Evolutionary conservation across 1,284 basidiomycete species (phyloP).

Genomic region (Microbotryum intermedium): DNA sequence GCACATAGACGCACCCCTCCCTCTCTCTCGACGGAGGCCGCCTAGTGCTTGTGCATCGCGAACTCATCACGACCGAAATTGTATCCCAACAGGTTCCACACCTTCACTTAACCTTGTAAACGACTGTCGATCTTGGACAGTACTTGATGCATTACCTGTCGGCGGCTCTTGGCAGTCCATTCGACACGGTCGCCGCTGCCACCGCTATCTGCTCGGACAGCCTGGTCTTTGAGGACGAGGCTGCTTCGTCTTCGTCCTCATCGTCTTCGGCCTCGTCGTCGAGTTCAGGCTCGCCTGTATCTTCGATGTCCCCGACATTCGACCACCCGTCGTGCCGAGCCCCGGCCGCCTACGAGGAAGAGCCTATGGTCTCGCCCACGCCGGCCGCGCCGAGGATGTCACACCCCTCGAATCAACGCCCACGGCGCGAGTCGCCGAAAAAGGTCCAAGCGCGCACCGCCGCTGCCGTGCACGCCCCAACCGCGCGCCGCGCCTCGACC

Average conservation of each 20-base stretch:
- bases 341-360: not conserved
- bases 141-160: too few relatives aligned
- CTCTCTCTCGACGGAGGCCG: too few relatives aligned
- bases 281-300: conserved; percentile 3
- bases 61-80: too few relatives aligned
- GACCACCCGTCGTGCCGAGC: not conserved
- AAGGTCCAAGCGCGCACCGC: not conserved
- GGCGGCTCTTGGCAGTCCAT: too few relatives aligned
- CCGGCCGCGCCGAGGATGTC: not conserved
- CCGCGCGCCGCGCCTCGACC: not conserved
- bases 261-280: conserved; percentile 1
- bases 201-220: too few relatives aligned
- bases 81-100: too few relatives aligned
- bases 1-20: too few relatives aligned
- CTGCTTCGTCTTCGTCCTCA: not conserved
- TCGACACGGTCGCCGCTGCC: too few relatives aligned
- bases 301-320: conserved; percentile 2
- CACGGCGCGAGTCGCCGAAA: not conserved
- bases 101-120: too few relatives aligned
- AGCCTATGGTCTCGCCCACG: too few relatives aligned
- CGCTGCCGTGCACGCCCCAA: not conserved
- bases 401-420: not conserved
- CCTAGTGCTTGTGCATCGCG: too few relatives aligned
- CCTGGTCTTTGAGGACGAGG: not conserved
- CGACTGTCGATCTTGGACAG: too few relatives aligned